Conservation (phyloP, 805 yeast species). For the Wickerhamiella kazuoi region DNA sequence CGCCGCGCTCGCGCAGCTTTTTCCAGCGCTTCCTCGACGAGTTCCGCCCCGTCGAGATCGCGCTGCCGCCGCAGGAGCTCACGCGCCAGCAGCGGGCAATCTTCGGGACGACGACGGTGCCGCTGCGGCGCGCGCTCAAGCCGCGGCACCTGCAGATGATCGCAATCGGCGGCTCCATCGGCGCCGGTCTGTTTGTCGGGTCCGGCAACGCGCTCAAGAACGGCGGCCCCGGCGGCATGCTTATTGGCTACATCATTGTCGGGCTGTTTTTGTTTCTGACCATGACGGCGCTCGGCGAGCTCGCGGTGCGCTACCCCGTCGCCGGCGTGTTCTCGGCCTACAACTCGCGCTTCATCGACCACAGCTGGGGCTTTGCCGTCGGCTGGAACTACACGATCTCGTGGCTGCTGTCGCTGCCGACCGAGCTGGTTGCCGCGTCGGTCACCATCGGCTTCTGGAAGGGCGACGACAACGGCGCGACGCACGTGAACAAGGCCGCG, state of each 20-base stretch:
- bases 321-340: constrained; percentile 45
- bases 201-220: constrained; percentile 37
- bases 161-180: constrained; percentile 58
- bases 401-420: constrained; percentile 46
- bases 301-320: constrained; percentile 49
- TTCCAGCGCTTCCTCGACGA: no score
- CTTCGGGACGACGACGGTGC: constrained; percentile 26
- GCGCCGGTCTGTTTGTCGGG: constrained; percentile 61
- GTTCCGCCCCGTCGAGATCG: constrained; percentile 28
- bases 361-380: constrained; percentile 52
- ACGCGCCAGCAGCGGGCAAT: constrained; percentile 24
- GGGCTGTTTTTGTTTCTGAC: constrained; percentile 50
- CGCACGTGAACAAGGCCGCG: constrained; percentile 34
- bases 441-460: constrained; percentile 44
- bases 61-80: constrained; percentile 21
- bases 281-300: constrained; percentile 49
- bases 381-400: constrained; percentile 59
- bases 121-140: constrained; percentile 29
- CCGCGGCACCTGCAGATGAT: constrained; percentile 54
- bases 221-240: constrained; percentile 43
- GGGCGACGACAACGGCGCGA: constrained; percentile 18
- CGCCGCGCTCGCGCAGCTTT: no score
- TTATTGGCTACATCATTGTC: constrained; percentile 40
- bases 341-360: constrained; percentile 45
- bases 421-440: constrained; percentile 49